Evolutionary conservation across 768 basidiomycete genomes (phyloP).

Genomic region (Mycena metata): DNA sequence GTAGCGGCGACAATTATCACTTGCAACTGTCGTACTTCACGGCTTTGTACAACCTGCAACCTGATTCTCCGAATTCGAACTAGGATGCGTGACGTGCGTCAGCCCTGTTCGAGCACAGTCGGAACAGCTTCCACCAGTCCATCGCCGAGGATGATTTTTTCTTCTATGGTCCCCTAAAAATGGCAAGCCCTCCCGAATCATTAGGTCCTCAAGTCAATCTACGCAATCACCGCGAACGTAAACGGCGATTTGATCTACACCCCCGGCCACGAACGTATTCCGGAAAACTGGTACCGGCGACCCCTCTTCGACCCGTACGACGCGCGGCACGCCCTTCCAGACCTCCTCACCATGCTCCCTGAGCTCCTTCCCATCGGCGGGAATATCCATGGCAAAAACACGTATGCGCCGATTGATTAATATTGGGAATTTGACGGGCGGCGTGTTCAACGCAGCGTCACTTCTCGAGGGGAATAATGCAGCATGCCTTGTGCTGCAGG

Average conservation of each 20-base stretch:
- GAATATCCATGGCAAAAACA: constrained; percentile 1
- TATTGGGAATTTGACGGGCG: background rate
- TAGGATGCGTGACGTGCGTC: background rate
- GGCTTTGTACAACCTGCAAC: background rate
- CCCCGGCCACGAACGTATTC: constrained; percentile 22
- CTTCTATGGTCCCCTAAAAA: constrained; percentile 21
- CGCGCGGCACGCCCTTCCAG: background rate
- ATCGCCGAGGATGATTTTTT: constrained; percentile 24
- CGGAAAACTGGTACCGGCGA: constrained; percentile 24
- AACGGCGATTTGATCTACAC: background rate
- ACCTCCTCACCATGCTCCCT: background rate
- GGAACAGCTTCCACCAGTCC: constrained; percentile 9
- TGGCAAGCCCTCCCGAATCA: constrained; percentile 3
- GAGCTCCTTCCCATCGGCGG: constrained; percentile 12
- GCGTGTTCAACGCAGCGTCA: background rate
- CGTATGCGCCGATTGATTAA: constrained; percentile 14
- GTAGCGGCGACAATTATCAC: background rate
- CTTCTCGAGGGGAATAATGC: constrained; percentile 5
- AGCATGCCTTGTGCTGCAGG: background rate
- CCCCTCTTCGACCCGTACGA: background rate
- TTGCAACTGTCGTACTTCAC: constrained; percentile 4
- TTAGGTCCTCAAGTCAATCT: constrained; percentile 11
- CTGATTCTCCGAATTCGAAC: background rate
- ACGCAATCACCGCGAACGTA: background rate
- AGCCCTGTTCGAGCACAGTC: background rate